Evolutionary conservation across 2,329 filamentous ascomycete genomes (phyloP).

Genomic region (Colletotrichum graminicola): DNA sequence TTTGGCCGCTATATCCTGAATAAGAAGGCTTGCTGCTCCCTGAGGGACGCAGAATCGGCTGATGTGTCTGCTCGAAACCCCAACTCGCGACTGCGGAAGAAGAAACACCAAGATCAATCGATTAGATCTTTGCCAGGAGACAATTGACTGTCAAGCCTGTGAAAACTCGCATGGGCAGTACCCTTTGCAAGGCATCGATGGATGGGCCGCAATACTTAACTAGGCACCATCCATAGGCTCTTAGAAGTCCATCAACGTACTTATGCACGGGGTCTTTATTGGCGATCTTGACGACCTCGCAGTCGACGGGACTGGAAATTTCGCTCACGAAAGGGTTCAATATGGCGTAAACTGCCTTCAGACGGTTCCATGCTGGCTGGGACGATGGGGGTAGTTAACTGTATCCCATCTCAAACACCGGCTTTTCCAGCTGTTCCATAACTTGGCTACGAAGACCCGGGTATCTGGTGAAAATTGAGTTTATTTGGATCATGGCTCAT

Average conservation of each 20-base stretch:
- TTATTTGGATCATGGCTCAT: neutral
- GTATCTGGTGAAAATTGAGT: neutral
- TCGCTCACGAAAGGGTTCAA: neutral
- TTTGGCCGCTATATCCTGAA: neutral
- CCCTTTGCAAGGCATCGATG: neutral
- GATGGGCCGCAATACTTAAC: slow-evolving; percentile 16
- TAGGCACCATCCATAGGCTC: neutral
- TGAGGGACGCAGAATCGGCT: neutral
- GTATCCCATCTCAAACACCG: neutral
- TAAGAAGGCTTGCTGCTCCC: neutral
- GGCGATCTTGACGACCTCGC: slow-evolving; percentile 9
- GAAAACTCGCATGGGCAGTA: neutral
- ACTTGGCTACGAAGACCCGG: neutral
- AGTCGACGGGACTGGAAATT: neutral
- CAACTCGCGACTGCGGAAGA: neutral
- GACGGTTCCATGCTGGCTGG: neutral
- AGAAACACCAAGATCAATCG: rapidly evolving
- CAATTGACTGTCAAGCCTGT: neutral
- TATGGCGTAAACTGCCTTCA: neutral
- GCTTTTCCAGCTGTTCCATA: neutral
- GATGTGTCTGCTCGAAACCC: neutral
- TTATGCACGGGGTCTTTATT: neutral
- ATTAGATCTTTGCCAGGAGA: rapidly evolving
- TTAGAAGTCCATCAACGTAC: neutral
- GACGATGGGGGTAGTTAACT: neutral